phyloP scores from a whole-genome alignment of 257 asterid species.

The Nicotiana benthamiana region DNA sequence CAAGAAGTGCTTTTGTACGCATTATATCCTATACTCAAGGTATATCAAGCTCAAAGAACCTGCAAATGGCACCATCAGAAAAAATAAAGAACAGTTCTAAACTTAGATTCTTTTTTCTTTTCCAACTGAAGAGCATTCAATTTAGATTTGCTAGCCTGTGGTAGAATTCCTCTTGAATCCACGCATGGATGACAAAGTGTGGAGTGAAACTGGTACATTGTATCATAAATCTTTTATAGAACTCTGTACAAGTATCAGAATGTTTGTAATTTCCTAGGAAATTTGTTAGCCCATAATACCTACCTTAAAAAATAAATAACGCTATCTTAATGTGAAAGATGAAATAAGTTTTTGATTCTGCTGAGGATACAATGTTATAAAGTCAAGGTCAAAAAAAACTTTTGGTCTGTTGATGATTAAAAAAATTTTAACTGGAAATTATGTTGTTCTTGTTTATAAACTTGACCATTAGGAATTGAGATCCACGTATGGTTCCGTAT shows the following conservation, averaged over 20 bases:
- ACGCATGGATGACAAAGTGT: not conserved
- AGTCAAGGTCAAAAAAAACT: not conserved
- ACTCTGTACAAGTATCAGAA: not conserved
- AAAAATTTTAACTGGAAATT: not conserved
- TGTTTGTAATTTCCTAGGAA: not conserved
- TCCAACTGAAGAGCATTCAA: not conserved
- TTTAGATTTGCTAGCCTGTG: not conserved
- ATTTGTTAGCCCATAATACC: not conserved
- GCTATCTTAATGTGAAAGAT: not conserved
- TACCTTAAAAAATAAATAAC: not conserved
- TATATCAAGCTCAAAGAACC: not conserved
- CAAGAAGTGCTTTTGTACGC: constrained; percentile 29
- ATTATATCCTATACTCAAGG: not conserved
- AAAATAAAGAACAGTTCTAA: not conserved
- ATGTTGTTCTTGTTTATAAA: not conserved
- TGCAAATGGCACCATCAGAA: not conserved
- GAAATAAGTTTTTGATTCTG: not conserved
- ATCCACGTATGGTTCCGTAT: not conserved
- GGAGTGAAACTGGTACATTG: not conserved
- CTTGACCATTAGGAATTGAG: not conserved
- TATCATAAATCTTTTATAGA: not conserved
- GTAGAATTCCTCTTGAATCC: not conserved
- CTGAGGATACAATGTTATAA: not conserved
- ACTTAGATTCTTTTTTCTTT: not conserved
- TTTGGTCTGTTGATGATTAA: not conserved